These are phyloP conservation scores for Sporothrix phasma DNA, from an alignment of 2,329 filamentous ascomycete genomes.

Conservation along the genomic window DNA sequence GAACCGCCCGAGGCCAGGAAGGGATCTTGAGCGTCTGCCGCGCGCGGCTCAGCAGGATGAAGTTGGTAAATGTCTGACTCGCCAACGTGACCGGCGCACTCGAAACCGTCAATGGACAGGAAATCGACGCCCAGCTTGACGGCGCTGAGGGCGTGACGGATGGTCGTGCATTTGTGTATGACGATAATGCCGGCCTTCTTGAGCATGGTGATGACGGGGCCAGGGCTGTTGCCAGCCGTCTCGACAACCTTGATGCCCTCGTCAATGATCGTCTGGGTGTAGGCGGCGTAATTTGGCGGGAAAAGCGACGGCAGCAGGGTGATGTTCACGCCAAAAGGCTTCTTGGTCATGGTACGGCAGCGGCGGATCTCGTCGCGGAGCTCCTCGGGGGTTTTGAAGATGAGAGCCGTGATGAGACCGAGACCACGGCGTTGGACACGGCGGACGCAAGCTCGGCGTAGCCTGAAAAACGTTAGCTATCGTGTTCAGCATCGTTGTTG, in stretches of 20 bases:
- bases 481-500: background rate
- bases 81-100: conserved; percentile 85
- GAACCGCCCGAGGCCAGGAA: conserved; percentile 97
- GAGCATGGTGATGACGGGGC: conserved; percentile 78
- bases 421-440: conserved; percentile 72
- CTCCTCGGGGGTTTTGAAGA: conserved; percentile 83
- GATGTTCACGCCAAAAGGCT: conserved; percentile 87
- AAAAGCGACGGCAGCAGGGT: conserved; percentile 84
- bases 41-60: conserved; percentile 76
- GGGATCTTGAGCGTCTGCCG: conserved; percentile 70
- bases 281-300: conserved; percentile 85
- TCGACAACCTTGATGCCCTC: conserved; percentile 82
- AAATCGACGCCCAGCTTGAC: conserved; percentile 95
- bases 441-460: conserved; percentile 69
- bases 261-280: conserved; percentile 85
- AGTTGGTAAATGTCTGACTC: conserved; percentile 83
- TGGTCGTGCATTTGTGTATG: conserved; percentile 95
- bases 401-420: conserved; percentile 77
- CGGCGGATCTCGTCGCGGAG: conserved; percentile 87
- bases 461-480: conserved; percentile 41
- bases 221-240: conserved; percentile 50
- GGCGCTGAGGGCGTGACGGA: conserved; percentile 83
- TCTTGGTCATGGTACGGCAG: conserved; percentile 68
- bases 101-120: conserved; percentile 92
- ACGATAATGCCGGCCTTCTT: conserved; percentile 72